These are phyloP conservation scores for Daldinia sp. DNA, from an alignment of 2,329 filamentous ascomycete species.

Conservation along the genomic window DNA sequence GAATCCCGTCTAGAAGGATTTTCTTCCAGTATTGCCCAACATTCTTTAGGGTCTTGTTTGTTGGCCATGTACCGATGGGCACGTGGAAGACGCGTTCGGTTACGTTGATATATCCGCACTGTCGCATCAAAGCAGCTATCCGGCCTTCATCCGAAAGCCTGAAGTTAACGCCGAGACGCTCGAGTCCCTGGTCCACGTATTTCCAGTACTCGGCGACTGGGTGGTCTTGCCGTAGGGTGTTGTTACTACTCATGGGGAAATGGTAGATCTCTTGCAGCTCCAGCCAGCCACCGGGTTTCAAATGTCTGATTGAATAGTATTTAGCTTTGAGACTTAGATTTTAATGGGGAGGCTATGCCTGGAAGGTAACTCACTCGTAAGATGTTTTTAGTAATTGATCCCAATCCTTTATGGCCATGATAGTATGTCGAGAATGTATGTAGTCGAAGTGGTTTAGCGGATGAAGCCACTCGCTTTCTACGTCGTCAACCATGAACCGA, in stretches of 20 bases:
- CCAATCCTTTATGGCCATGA: conserved; percentile 66
- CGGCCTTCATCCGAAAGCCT: conserved; percentile 53
- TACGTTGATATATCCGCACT: conserved; percentile 62
- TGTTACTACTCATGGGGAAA: conserved; percentile 55
- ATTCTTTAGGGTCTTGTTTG: conserved; percentile 59
- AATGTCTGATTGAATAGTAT: conserved; percentile 49
- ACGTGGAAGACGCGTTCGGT: conserved; percentile 59
- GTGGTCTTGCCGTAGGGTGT: conserved; percentile 50
- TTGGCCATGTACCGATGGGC: conserved; percentile 64
- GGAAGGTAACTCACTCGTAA: conserved; percentile 52
- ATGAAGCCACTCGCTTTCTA: conserved; percentile 65
- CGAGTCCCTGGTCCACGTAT: conserved; percentile 55
- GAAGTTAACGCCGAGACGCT: conserved; percentile 56
- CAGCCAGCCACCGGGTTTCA: conserved; percentile 63
- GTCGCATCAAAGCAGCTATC: conserved; percentile 56
- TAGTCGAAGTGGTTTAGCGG: conserved; percentile 65
- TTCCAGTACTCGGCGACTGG: conserved; percentile 58
- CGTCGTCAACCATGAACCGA: conserved; percentile 60
- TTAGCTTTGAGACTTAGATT: conserved; percentile 10
- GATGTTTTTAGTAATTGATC: conserved; percentile 56
- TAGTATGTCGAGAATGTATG: conserved; percentile 66
- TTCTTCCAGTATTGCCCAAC: conserved; percentile 62
- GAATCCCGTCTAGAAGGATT: conserved; percentile 58
- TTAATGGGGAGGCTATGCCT: background rate
- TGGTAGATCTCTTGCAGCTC: conserved; percentile 65